Percentiles rank a stretch among this genome's conserved stretches.
Conservation (phyloP, 2,329 filamentous ascomycete genomes). For the Curvularia verruculosa region DNA sequence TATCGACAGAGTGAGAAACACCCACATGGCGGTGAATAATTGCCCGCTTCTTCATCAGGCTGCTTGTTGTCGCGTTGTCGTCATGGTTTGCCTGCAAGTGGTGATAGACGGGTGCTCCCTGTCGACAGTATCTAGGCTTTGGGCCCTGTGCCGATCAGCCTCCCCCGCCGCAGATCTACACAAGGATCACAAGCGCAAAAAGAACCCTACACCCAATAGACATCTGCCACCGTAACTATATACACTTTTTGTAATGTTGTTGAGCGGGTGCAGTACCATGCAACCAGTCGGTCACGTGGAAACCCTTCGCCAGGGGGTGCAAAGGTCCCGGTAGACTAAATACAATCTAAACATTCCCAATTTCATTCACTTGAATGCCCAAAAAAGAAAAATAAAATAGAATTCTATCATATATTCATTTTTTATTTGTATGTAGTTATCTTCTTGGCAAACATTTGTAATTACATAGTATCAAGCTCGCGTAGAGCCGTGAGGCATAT, state of each 20-base stretch:
- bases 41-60: not conserved
- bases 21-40: not conserved
- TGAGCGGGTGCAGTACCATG: too few relatives aligned
- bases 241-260: not conserved
- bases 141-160: constrained; percentile 6
- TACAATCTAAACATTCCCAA: too few relatives aligned
- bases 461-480: too few relatives aligned
- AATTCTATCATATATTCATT: too few relatives aligned
- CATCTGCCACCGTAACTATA: not conserved
- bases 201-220: not conserved
- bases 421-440: too few relatives aligned
- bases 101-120: not conserved
- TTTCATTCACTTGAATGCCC: too few relatives aligned
- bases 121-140: not conserved
- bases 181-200: not conserved
- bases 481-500: too few relatives aligned
- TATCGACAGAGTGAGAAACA: not conserved
- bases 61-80: not conserved
- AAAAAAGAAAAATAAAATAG: too few relatives aligned
- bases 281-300: not conserved
- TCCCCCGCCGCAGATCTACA: not conserved
- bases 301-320: not conserved
- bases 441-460: too few relatives aligned
- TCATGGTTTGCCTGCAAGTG: not conserved
- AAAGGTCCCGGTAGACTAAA: not conserved